Evolutionary conservation across 2,329 filamentous ascomycete species (phyloP), one percentile per base, ranked within the genome.

Genomic region (Clonostachys sp.): DNA sequence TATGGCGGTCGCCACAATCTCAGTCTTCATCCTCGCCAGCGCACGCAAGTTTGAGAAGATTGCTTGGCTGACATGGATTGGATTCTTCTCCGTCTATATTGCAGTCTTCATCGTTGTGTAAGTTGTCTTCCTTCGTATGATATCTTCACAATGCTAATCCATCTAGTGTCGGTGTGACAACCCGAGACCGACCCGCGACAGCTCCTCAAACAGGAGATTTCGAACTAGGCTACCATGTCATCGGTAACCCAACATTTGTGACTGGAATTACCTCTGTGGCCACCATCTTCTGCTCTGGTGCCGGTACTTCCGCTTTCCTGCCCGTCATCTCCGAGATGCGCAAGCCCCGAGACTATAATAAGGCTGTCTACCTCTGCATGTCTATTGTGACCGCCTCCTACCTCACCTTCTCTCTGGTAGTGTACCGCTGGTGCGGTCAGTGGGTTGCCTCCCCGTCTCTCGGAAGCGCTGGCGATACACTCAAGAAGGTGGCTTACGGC

Each of bases 321-420:
- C 80, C 81, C 5, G 78, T 86, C 49, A 85, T 86, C 46, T 78
- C 76, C 0, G 83, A 86, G 64, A 86, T 86, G 81, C 69, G 66
- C 40, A 69, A 72, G 33, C 81, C 82, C 0, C 68, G 67, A 17
- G 78, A 84, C 53, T 86, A 78, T 60, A 73, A 72, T 50, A 84
- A 83, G 59, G 75, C 82, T 1, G 67, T 85, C 0, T 83, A 75
- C 55, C 61, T 75, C 13, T 81, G 77, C 61, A 82, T 83, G 79
- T 66, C 61, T 14, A 61, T 84, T 45, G 78, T 82, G 5, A 77
- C 74, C 1, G 69, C 73, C 0, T 74, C 75, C 0, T 85, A 85
- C 55, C 66, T 83, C 12, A 71, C 73, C 34, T 81, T 84, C 57
- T 73, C 72, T 40, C 66, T 84, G 14, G 78, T 83, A 4, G 76